Percentiles rank a stretch among this genome's conserved stretches.
Evolutionary conservation across 1,284 basidiomycete genomes (phyloP).

Genomic region (Anthracocystis panici-leucophaei): DNA sequence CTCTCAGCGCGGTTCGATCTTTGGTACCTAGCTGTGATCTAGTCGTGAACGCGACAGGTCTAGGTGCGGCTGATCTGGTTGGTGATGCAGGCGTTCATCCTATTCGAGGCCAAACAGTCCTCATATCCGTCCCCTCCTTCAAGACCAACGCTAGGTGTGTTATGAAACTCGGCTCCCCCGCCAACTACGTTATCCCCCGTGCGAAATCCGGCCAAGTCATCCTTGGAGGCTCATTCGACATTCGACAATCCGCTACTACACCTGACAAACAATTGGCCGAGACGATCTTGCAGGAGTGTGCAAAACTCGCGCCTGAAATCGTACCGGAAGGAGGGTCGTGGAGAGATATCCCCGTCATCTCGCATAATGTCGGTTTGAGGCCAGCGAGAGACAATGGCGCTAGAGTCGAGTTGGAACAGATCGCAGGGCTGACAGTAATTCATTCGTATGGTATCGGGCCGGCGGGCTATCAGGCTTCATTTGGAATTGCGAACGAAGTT

Average conservation of each 20-base stretch:
- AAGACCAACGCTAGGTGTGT: constrained; percentile 44
- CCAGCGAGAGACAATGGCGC: constrained; percentile 56
- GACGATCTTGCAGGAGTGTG: constrained; percentile 72
- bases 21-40: constrained; percentile 46
- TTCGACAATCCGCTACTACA: constrained; percentile 24
- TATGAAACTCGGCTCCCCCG: constrained; percentile 38
- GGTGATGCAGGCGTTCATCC: constrained; percentile 84
- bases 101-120: constrained; percentile 85
- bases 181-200: constrained; percentile 75
- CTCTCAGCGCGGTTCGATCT: constrained; percentile 25
- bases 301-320: constrained; percentile 50
- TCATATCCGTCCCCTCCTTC: constrained; percentile 78
- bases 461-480: constrained; percentile 63
- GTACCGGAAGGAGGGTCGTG: constrained; percentile 50
- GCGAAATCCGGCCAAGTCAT: constrained; percentile 72
- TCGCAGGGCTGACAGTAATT: constrained; percentile 33
- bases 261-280: constrained; percentile 72
- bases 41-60: constrained; percentile 72
- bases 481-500: constrained; percentile 65
- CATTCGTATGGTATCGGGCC: constrained; percentile 63
- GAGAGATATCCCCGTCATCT: constrained; percentile 45
- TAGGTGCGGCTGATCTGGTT: constrained; percentile 61
- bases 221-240: constrained; percentile 75
- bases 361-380: constrained; percentile 58
- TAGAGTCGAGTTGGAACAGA: constrained; percentile 48